Evolutionary conservation across 192 early-diverging fungal genomes (phyloP), one percentile per base, ranked within the genome.

Genomic region (Coemansia sp.): DNA sequence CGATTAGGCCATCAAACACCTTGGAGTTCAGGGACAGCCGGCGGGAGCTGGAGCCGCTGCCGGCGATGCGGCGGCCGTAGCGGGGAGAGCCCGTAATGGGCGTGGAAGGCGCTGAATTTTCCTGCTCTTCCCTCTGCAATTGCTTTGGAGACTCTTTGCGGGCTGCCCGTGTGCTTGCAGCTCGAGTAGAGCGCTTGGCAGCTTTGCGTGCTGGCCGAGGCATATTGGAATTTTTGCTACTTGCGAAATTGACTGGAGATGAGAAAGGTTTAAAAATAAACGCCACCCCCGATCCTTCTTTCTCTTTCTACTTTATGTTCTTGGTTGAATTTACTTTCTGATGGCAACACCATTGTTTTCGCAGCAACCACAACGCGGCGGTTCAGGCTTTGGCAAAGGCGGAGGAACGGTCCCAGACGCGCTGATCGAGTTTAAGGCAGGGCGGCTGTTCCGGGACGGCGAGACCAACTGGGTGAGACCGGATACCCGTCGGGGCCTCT

Each of bases 361-460:
- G 30, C 63, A 65, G 26, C 43, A 59, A 36, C 55, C 55, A 10
- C 33, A 33, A 2, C 55, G 44, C 2, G 55, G 55, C 36, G 55
- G 45, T 31, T 5, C 36, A 3, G 58, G 50, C 3, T 5, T 14
- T 15, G 23, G 23, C 35, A 6, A 20, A 0, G n/a, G 28, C 20
- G 44, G 47, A 41, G 63, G 51, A 19, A 36, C 56, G 23, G 49
- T 58, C 1, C 30, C 63, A 0, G 63, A 51, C 43, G 30, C 63
- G 23, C 45, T 65, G 48, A 51, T 84, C 13, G 78, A 87, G 61
- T 88, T 91, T 78, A 88, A 84, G 50, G 89, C 89, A 6, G 89
- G 89, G 19, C 81, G 82, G 51, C 82, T 82, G 53, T 80, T 82
- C 56, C 73, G 85, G 39, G 86, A 87, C 18, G 84, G 82, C 28